Percentiles rank a stretch among this genome's conserved stretches.
phyloP scores from a whole-genome alignment of 2,329 filamentous ascomycete species.

The Trichoderma atroviride region DNA sequence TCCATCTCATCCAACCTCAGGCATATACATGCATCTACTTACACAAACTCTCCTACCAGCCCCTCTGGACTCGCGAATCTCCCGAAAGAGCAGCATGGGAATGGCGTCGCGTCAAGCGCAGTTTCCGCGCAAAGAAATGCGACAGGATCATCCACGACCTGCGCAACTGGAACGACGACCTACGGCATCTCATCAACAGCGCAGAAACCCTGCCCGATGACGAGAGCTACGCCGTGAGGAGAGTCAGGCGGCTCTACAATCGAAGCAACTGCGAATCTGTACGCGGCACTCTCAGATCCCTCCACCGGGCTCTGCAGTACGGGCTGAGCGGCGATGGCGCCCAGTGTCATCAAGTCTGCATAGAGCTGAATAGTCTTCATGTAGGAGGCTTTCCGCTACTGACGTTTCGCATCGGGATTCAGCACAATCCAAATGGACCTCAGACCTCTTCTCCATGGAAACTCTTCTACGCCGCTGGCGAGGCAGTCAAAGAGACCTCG shows the following conservation, averaged over 20 bases:
- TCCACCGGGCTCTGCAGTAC: conserved; percentile 2
- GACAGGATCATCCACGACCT: conserved; percentile 20
- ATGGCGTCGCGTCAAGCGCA: conserved; percentile 25
- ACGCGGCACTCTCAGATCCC: not conserved
- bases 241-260: conserved; percentile 6
- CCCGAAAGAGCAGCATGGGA: conserved; percentile 18
- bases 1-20: not conserved
- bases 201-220: not conserved
- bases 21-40: not conserved
- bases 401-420: conserved; percentile 2
- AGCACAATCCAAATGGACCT: not conserved
- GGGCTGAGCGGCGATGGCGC: not conserved
- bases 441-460: not conserved
- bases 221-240: not conserved
- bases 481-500: not conserved
- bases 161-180: conserved; percentile 22
- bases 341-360: not conserved
- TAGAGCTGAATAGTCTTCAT: conserved; percentile 14
- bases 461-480: conserved; percentile 12
- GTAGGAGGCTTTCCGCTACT: conserved; percentile 8
- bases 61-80: conserved; percentile 13
- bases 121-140: conserved; percentile 19
- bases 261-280: conserved; percentile 10
- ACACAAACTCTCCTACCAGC: not conserved
- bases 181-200: conserved; percentile 12